phyloP scores from a whole-genome alignment of 192 early-diverging fungal species.

The Gonapodya sp. region DNA sequence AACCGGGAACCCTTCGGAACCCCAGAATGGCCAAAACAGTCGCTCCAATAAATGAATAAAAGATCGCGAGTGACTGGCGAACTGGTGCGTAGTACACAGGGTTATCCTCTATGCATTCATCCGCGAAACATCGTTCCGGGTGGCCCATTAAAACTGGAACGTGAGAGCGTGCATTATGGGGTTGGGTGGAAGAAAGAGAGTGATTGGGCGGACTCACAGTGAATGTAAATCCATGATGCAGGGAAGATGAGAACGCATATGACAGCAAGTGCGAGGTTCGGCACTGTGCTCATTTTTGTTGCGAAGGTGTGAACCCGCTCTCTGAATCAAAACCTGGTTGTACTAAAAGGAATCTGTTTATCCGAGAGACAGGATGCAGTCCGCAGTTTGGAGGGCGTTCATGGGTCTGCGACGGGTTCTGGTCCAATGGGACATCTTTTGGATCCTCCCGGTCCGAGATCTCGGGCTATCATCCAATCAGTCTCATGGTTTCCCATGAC shows the following conservation, averaged over 20 bases:
- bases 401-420: neutral
- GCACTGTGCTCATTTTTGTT: neutral
- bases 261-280: neutral
- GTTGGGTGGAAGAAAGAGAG: neutral
- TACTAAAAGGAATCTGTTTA: neutral
- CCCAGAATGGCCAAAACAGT: neutral
- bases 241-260: neutral
- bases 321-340: neutral
- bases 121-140: neutral
- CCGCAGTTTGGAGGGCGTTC: neutral
- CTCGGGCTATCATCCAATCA: neutral
- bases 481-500: neutral
- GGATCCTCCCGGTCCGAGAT: neutral
- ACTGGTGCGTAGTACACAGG: neutral
- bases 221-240: neutral
- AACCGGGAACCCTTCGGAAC: neutral
- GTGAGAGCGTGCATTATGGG: neutral
- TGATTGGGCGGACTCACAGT: neutral
- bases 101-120: neutral
- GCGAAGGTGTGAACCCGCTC: neutral
- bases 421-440: neutral
- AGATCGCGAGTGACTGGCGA: neutral
- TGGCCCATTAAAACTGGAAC: neutral
- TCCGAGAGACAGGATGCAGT: neutral
- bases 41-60: neutral